Conservation (phyloP, 305 asterid genomes). For the Striga hermonthica region DNA sequence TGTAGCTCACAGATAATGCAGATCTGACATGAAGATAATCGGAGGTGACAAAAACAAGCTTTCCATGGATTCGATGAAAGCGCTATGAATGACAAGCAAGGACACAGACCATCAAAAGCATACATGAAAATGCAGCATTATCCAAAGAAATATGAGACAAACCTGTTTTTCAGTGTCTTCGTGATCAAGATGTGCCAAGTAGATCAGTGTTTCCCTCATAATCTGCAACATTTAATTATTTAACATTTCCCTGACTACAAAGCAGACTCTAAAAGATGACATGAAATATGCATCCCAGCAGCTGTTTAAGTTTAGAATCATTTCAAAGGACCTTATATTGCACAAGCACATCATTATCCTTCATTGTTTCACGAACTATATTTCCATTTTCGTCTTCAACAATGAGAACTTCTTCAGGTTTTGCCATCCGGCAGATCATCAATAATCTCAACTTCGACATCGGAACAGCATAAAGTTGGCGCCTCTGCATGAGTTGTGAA, state of each 20-base stretch:
- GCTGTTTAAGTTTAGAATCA: conserved; percentile 5
- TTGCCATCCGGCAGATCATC: conserved; percentile 99
- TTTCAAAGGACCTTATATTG: conserved; percentile 75
- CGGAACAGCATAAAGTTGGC: conserved; percentile 79
- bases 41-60: no score
- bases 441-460: conserved; percentile 92
- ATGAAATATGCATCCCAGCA: no score
- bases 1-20: no score
- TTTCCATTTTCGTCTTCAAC: conserved; percentile 99
- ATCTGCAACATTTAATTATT: conserved; percentile 46
- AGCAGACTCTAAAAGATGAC: no score
- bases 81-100: no score
- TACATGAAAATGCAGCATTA: conserved; percentile 10
- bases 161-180: conserved; percentile 98
- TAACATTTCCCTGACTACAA: no score
- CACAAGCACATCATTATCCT: conserved; percentile 95
- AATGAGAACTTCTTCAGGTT: conserved; percentile 96
- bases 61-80: no score
- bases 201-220: conserved; percentile 95
- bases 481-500: conserved; percentile 71
- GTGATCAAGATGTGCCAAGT: conserved; percentile 95
- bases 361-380: conserved; percentile 98
- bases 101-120: not conserved
- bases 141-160: conserved; percentile 3
- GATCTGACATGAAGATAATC: no score